Conservation (phyloP, 129 eudicot genomes). For the Artemisia argyi region DNA sequence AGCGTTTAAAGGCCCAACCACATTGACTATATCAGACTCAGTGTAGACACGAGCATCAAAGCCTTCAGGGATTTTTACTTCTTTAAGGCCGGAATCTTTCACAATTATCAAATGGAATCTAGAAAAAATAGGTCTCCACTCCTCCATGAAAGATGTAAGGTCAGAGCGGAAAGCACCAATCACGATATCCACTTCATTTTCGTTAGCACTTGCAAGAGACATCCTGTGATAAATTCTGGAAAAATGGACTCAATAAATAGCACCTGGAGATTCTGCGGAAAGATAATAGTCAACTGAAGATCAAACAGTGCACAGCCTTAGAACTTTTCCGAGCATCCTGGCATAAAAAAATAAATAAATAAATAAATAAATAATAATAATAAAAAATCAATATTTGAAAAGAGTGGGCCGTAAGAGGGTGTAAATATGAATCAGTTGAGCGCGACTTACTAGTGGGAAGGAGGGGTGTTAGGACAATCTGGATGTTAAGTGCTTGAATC, state of each 20-base stretch:
- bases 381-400: conserved; percentile 14
- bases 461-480: conserved; percentile 58
- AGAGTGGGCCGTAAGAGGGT: background rate
- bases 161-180: conserved; percentile 83
- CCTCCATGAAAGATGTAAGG: conserved; percentile 84
- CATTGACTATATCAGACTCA: conserved; percentile 59
- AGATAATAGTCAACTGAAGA: conserved; percentile 12
- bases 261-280: background rate
- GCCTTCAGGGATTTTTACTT: conserved; percentile 64
- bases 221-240: conserved; percentile 36
- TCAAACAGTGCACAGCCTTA: conserved; percentile 18
- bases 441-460: conserved; percentile 82
- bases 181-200: conserved; percentile 89
- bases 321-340: conserved; percentile 89
- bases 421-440: background rate
- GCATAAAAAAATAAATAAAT: conserved; percentile 1
- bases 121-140: conserved; percentile 85
- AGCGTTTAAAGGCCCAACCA: conserved; percentile 52
- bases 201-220: conserved; percentile 54
- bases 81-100: conserved; percentile 82
- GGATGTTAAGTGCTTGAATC: conserved; percentile 63
- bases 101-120: conserved; percentile 85
- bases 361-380: background rate
- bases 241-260: conserved; percentile 10
- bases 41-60: conserved; percentile 61